Percentiles rank a stretch among this genome's conserved stretches.
phyloP scores from a whole-genome alignment of 305 asterid genomes.

The Salvia sclarea region DNA sequence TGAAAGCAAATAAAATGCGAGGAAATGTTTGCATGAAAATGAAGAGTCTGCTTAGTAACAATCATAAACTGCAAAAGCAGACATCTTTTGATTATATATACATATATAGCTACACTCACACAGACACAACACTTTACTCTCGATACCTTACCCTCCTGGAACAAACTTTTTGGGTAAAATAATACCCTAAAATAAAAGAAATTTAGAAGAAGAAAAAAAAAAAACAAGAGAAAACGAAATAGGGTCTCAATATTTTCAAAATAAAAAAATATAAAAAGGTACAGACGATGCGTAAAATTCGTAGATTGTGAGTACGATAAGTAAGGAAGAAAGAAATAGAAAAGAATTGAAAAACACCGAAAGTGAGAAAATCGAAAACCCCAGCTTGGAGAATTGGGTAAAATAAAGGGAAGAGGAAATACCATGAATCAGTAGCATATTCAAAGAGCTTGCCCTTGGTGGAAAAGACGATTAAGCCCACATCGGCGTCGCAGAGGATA shows the following conservation, averaged over 20 bases:
- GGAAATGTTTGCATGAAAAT: background rate
- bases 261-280: too few relatives aligned
- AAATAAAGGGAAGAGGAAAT: background rate
- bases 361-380: background rate
- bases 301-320: too few relatives aligned
- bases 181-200: too few relatives aligned
- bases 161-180: too few relatives aligned
- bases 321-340: background rate
- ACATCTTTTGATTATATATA: background rate
- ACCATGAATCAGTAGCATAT: conserved; percentile 68
- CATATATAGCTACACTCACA: background rate
- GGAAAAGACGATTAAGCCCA: conserved; percentile 62
- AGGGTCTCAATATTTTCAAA: background rate
- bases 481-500: conserved; percentile 68
- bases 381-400: background rate
- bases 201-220: background rate
- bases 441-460: conserved; percentile 65
- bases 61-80: background rate
- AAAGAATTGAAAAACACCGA: too few relatives aligned
- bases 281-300: too few relatives aligned
- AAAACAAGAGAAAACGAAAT: too few relatives aligned
- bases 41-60: background rate
- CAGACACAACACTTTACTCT: background rate
- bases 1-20: background rate
- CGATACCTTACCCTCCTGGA: too few relatives aligned